These are phyloP conservation scores for Penicillium manginii DNA, from an alignment of 495 filamentous ascomycete genomes.

Conservation along the genomic window DNA sequence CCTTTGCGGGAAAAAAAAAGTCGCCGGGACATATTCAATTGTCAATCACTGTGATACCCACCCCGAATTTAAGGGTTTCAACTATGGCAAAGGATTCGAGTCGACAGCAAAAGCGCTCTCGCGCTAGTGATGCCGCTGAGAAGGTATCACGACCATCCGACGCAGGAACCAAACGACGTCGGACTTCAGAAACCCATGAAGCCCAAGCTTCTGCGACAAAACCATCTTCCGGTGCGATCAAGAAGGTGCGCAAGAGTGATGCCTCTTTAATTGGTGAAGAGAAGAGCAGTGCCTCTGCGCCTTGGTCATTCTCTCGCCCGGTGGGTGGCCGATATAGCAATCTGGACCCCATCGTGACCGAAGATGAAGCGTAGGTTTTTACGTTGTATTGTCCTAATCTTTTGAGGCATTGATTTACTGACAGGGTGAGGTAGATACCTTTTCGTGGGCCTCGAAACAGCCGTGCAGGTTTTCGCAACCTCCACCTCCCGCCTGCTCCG, in stretches of 20 bases:
- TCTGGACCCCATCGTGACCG: constrained; percentile 76
- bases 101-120: constrained; percentile 40
- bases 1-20: neutral
- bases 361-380: constrained; percentile 73
- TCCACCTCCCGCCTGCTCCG: constrained; percentile 77
- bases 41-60: neutral
- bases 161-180: constrained; percentile 39
- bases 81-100: constrained; percentile 28
- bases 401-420: neutral
- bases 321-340: constrained; percentile 47
- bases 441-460: constrained; percentile 62
- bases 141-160: constrained; percentile 25
- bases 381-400: constrained; percentile 33
- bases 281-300: constrained; percentile 16
- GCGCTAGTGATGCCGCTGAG: constrained; percentile 36
- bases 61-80: neutral
- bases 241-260: constrained; percentile 1
- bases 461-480: constrained; percentile 80
- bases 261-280: constrained; percentile 6
- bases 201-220: neutral
- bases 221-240: neutral
- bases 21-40: neutral
- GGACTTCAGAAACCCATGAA: constrained; percentile 31
- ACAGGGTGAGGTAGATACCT: constrained; percentile 56
- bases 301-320: constrained; percentile 41